A percentile compares a stretch with the other conserved stretches of the same genome.
These are phyloP conservation scores for Penicillium sp. DNA, from an alignment of 2,329 filamentous ascomycete genomes.

Conservation along the genomic window DNA sequence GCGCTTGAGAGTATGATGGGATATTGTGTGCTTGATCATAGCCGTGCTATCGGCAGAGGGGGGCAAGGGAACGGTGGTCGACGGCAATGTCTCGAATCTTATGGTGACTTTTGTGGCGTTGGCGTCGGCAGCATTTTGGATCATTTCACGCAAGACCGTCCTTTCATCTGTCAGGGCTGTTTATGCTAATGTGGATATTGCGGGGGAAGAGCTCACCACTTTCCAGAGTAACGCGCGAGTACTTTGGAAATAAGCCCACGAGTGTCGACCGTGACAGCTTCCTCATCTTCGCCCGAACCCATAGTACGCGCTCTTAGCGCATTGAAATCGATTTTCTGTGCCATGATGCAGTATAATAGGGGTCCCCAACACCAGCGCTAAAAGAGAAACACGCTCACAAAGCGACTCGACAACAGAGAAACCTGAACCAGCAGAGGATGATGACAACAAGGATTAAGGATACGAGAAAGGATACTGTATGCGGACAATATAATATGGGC, in stretches of 20 bases:
- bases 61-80: slow-evolving; percentile 73
- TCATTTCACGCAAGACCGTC: slow-evolving; percentile 82
- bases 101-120: slow-evolving; percentile 88
- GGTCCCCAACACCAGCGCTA: not conserved
- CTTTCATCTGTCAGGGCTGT: slow-evolving; percentile 32
- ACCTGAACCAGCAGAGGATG: not conserved
- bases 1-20: slow-evolving; percentile 83
- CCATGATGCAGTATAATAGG: slow-evolving; percentile 55
- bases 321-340: slow-evolving; percentile 69
- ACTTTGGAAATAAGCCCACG: slow-evolving; percentile 97
- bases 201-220: slow-evolving; percentile 71
- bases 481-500: not conserved
- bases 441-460: not conserved
- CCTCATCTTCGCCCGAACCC: slow-evolving; percentile 84
- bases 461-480: not conserved
- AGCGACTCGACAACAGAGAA: not conserved
- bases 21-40: slow-evolving; percentile 78
- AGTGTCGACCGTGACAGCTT: slow-evolving; percentile 97
- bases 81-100: slow-evolving; percentile 89
- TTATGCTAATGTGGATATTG: not conserved
- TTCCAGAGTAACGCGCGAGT: slow-evolving; percentile 91
- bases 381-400: not conserved
- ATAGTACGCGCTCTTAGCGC: slow-evolving; percentile 85
- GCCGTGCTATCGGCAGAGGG: slow-evolving; percentile 69
- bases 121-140: slow-evolving; percentile 98